A percentile compares a stretch with the other conserved stretches of the same genome.
Evolutionary conservation across 2,329 filamentous ascomycete species (phyloP).

Genomic region (Calcarisporium arbuscula): DNA sequence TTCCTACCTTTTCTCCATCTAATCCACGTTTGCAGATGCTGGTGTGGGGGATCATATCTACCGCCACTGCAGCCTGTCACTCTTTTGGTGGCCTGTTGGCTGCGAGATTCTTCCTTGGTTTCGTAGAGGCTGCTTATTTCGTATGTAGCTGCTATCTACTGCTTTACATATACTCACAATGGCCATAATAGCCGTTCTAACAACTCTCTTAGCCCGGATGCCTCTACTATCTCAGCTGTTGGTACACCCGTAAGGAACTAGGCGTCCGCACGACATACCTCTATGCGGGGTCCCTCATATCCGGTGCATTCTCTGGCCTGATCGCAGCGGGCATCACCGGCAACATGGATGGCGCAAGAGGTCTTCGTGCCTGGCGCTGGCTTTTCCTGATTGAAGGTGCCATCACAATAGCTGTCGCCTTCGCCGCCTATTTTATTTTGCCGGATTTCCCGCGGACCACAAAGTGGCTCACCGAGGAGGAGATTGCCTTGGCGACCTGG

Average conservation of each 20-base stretch:
- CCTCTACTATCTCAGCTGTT: conserved; percentile 56
- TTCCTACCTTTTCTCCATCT: background rate
- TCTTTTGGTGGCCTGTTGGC: conserved; percentile 26
- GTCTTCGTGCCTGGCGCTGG: conserved; percentile 54
- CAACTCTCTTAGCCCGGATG: conserved; percentile 52
- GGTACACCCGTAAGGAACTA: conserved; percentile 66
- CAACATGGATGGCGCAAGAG: conserved; percentile 55
- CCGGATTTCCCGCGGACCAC: conserved; percentile 35
- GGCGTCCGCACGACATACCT: conserved; percentile 59
- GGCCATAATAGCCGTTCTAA: too few relatives aligned
- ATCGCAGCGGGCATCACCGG: conserved; percentile 58
- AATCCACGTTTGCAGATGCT: conserved; percentile 30
- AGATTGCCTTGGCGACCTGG: conserved; percentile 54
- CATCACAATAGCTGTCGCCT: conserved; percentile 56
- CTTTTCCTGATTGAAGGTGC: conserved; percentile 57
- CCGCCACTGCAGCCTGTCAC: conserved; percentile 26
- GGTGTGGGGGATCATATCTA: conserved; percentile 42
- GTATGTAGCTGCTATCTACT: conserved; percentile 19
- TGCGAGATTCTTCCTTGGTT: conserved; percentile 30
- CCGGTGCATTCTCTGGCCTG: conserved; percentile 64
- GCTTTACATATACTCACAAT: background rate
- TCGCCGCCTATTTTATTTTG: conserved; percentile 49
- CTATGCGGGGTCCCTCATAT: conserved; percentile 63
- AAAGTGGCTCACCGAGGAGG: conserved; percentile 33
- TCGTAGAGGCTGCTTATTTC: conserved; percentile 35